phyloP scores from a whole-genome alignment of 371 early-diverging fungal species.

The Mucor velutinosus region DNA sequence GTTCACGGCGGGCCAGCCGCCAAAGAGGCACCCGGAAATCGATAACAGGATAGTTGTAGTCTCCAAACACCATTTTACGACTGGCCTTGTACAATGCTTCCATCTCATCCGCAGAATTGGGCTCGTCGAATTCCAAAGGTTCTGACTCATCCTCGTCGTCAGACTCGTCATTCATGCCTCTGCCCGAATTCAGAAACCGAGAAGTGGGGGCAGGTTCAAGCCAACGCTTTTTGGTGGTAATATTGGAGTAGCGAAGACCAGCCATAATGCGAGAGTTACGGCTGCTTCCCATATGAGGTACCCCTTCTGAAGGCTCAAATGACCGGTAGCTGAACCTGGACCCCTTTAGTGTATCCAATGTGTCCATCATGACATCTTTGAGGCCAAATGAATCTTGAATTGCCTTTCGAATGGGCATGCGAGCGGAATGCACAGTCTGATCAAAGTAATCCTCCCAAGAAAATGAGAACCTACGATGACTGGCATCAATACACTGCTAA shows the following conservation, averaged over 20 bases:
- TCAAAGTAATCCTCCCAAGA: constrained; percentile 77
- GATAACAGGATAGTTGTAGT: constrained; percentile 58
- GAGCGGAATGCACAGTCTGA: constrained; percentile 63
- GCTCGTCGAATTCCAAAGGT: constrained; percentile 46
- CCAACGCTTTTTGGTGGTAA: constrained; percentile 82
- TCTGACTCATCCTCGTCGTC: constrained; percentile 23
- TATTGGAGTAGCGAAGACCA: constrained; percentile 75
- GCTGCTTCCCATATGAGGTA: constrained; percentile 60
- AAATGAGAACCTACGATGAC: constrained; percentile 58
- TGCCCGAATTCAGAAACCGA: constrained; percentile 27
- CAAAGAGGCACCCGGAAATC: constrained; percentile 52
- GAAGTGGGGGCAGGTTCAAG: constrained; percentile 56
- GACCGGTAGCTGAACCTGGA: constrained; percentile 77
- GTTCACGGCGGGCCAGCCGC: constrained; percentile 33
- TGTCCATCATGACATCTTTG: constrained; percentile 83
- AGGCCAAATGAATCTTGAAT: constrained; percentile 82
- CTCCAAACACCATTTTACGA: constrained; percentile 52
- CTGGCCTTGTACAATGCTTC: constrained; percentile 44
- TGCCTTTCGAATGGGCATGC: constrained; percentile 80
- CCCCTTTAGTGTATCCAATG: constrained; percentile 77
- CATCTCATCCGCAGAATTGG: constrained; percentile 39
- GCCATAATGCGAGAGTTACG: constrained; percentile 72
- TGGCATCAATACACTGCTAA: background rate
- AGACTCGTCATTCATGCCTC: constrained; percentile 42
- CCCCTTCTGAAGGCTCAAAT: constrained; percentile 79